These are phyloP conservation scores for Cicer bijugum DNA, from an alignment of 306 rosid species.

Conservation along the genomic window DNA sequence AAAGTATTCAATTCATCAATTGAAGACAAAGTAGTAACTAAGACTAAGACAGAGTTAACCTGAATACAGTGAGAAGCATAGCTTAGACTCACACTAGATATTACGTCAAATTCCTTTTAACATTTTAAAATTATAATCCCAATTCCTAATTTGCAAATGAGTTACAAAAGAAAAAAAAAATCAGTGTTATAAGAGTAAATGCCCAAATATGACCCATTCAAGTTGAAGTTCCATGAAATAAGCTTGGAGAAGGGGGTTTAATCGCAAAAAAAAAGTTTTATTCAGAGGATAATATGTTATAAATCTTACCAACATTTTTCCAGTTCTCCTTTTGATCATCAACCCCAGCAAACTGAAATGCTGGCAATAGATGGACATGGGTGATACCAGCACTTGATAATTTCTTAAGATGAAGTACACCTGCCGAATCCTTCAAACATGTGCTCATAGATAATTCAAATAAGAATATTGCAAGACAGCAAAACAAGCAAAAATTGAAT, in stretches of 20 bases:
- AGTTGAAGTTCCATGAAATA: slow-evolving; percentile 19
- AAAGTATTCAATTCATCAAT: not conserved
- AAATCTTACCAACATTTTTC: slow-evolving; percentile 70
- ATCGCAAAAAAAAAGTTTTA: slow-evolving; percentile 10
- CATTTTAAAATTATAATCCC: slow-evolving; percentile 21
- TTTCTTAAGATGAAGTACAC: slow-evolving; percentile 78
- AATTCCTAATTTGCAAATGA: slow-evolving; percentile 11
- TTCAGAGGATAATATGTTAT: slow-evolving; percentile 23
- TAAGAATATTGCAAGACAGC: slow-evolving; percentile 22
- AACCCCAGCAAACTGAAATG: slow-evolving; percentile 89
- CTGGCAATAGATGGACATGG: slow-evolving; percentile 86
- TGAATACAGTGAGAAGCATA: not conserved
- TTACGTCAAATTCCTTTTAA: slow-evolving; percentile 18
- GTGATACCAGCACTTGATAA: slow-evolving; percentile 84
- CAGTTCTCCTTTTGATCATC: slow-evolving; percentile 87
- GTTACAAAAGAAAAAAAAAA: not conserved
- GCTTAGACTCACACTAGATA: slow-evolving; percentile 11
- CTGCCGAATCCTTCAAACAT: slow-evolving; percentile 76
- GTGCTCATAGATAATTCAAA: slow-evolving; percentile 42
- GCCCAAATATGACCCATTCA: slow-evolving; percentile 29
- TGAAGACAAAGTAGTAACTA: not conserved
- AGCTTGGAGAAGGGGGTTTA: slow-evolving; percentile 28
- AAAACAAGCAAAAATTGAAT: slow-evolving; percentile 25
- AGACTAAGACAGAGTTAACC: not conserved
- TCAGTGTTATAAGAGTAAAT: not conserved